phyloP scores from a whole-genome alignment of 192 early-diverging fungal genomes.

The Spinellus fusiger region DNA sequence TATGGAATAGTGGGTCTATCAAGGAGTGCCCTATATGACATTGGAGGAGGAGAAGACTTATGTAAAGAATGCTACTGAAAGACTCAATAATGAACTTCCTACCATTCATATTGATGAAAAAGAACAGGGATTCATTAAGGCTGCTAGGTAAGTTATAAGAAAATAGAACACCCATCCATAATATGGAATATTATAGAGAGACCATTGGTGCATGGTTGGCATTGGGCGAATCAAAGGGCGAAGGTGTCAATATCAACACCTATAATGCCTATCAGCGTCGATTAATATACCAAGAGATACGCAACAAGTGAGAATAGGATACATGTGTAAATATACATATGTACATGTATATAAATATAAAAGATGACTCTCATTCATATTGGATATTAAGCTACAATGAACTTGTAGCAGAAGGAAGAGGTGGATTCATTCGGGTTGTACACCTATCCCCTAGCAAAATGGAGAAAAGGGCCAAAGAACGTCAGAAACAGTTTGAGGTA shows the following conservation, averaged over 20 bases:
- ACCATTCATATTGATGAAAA: conserved; percentile 47
- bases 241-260: conserved; percentile 32
- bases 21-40: conserved; percentile 55
- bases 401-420: conserved; percentile 18
- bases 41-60: conserved; percentile 41
- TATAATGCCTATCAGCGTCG: conserved; percentile 44
- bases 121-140: conserved; percentile 39
- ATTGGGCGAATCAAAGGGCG: conserved; percentile 33
- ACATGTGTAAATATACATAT: background rate
- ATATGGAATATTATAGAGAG: conserved; percentile 5
- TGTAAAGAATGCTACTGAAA: conserved; percentile 7
- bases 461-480: conserved; percentile 11
- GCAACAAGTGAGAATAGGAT: conserved; percentile 27
- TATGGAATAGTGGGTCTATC: conserved; percentile 32
- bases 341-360: background rate
- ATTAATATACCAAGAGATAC: conserved; percentile 59
- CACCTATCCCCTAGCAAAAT: conserved; percentile 5
- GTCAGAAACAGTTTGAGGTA: conserved; percentile 16
- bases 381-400: conserved; percentile 11
- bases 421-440: conserved; percentile 22
- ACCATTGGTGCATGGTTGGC: conserved; percentile 38
- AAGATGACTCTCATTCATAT: background rate
- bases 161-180: background rate
- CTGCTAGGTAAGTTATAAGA: conserved; percentile 23
- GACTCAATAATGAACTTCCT: conserved; percentile 22